Conservation (phyloP, 768 basidiomycete genomes). For the Mycena rebaudengoi region DNA sequence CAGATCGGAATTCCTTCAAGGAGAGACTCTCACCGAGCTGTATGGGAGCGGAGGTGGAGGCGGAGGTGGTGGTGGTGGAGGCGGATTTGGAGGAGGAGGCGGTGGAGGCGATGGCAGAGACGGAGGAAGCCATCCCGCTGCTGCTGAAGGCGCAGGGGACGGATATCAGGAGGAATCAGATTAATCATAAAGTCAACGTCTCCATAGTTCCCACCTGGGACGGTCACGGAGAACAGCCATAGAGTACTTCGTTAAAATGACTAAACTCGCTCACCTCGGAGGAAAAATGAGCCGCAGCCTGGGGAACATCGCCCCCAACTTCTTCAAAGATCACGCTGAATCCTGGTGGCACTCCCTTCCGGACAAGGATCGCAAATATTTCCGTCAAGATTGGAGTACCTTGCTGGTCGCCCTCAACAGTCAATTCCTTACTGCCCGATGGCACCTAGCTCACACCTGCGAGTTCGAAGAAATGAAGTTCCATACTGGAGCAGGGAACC, state of each 20-base stretch:
- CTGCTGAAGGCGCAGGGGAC: background rate
- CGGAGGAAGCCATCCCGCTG: background rate
- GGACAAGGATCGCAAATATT: background rate
- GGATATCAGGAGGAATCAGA: background rate
- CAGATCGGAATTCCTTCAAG: background rate
- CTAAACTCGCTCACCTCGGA: background rate
- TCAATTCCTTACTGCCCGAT: background rate
- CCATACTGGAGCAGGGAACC: too few species aligned
- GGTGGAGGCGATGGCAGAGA: background rate
- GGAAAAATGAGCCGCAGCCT: too few species aligned
- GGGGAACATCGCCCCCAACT: background rate
- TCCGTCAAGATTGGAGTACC: background rate
- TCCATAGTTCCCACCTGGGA: conserved; percentile 13
- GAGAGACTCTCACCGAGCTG: background rate
- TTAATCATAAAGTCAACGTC: conserved; percentile 14
- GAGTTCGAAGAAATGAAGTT: too few species aligned
- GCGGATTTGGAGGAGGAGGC: background rate
- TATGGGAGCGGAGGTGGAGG: background rate
- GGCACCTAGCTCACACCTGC: too few species aligned
- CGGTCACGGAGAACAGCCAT: conserved; percentile 6
- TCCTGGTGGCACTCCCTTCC: conserved; percentile 5
- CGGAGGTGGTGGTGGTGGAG: background rate
- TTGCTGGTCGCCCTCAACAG: background rate
- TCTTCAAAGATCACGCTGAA: background rate
- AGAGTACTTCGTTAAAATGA: background rate